Conservation (phyloP, 2,329 filamentous ascomycete genomes). For the Penicillium aurantiogriseum region DNA sequence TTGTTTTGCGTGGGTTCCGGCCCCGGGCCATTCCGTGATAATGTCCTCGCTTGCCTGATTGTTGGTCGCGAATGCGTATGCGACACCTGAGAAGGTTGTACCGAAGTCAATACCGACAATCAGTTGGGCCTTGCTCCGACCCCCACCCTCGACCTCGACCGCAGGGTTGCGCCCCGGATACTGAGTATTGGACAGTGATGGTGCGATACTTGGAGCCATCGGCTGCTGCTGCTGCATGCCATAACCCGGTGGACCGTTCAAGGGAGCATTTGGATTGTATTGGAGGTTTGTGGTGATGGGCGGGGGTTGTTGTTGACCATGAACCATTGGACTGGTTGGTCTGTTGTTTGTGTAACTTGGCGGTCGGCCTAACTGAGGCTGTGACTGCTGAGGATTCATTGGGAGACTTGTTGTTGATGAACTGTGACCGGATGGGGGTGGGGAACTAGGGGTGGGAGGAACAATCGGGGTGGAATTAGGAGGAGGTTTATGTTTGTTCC, state of each 20-base stretch:
- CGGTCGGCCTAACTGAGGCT: conserved; percentile 56
- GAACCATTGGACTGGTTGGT: conserved; percentile 54
- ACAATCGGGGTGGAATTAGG: conserved; percentile 29
- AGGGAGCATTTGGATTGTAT: conserved; percentile 43
- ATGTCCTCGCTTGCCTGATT: conserved; percentile 98
- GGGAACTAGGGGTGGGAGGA: conserved; percentile 38
- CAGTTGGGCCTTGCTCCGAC: conserved; percentile 89
- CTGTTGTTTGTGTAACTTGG: conserved; percentile 61
- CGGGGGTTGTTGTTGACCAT: conserved; percentile 48
- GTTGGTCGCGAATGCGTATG: conserved; percentile 90
- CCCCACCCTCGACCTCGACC: conserved; percentile 79
- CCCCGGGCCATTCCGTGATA: conserved; percentile 97
- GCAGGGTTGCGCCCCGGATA: conserved; percentile 36
- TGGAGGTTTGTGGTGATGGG: conserved; percentile 56
- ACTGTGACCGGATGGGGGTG: conserved; percentile 42
- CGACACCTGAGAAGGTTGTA: conserved; percentile 96
- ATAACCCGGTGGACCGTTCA: conserved; percentile 47
- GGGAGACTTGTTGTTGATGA: conserved; percentile 52
- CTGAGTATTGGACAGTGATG: conserved; percentile 26
- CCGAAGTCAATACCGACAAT: conserved; percentile 99
- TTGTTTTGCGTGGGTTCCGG: conserved; percentile 96
- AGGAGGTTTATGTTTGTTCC: conserved; percentile 35
- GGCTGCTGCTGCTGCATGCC: conserved; percentile 40
- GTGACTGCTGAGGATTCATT: conserved; percentile 47
- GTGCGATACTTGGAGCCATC: conserved; percentile 29